phyloP scores from a whole-genome alignment of 768 basidiomycete genomes.

The Trametes coccinea region DNA sequence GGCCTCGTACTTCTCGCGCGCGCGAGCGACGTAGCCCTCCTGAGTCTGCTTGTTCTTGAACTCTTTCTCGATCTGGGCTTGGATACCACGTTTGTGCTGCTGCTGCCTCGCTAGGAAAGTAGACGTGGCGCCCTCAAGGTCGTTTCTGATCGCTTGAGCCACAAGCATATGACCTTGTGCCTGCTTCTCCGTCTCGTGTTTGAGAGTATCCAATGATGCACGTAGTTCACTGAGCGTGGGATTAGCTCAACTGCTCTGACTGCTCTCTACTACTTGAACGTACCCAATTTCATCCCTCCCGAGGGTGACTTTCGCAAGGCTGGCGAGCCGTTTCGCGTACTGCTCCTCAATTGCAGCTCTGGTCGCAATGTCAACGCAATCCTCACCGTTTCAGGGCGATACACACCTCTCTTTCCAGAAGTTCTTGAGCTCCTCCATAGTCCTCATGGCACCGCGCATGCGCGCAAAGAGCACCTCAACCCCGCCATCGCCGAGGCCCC shows the following conservation, averaged over 20 bases:
- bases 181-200: constrained; percentile 83
- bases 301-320: constrained; percentile 71
- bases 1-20: constrained; percentile 89
- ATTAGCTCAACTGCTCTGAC: neutral
- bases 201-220: constrained; percentile 75
- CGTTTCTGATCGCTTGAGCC: constrained; percentile 70
- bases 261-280: constrained; percentile 32
- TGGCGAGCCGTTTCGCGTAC: constrained; percentile 82
- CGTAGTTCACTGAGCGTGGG: constrained; percentile 69
- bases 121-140: constrained; percentile 66
- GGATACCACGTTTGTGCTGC: constrained; percentile 71
- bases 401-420: constrained; percentile 95
- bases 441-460: constrained; percentile 82
- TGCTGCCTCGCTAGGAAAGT: constrained; percentile 66
- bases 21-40: constrained; percentile 82
- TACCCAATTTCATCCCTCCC: constrained; percentile 95
- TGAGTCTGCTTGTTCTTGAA: constrained; percentile 89
- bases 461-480: constrained; percentile 90
- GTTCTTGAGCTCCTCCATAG: constrained; percentile 82
- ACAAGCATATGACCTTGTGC: constrained; percentile 71
- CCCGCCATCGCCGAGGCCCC: constrained; percentile 85
- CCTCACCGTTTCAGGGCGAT: neutral
- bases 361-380: constrained; percentile 3
- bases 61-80: constrained; percentile 81
- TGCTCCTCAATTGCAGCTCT: constrained; percentile 94